These are phyloP conservation scores for Nepenthes alata DNA, from an alignment of 179 eudicot genomes.

Conservation along the genomic window DNA sequence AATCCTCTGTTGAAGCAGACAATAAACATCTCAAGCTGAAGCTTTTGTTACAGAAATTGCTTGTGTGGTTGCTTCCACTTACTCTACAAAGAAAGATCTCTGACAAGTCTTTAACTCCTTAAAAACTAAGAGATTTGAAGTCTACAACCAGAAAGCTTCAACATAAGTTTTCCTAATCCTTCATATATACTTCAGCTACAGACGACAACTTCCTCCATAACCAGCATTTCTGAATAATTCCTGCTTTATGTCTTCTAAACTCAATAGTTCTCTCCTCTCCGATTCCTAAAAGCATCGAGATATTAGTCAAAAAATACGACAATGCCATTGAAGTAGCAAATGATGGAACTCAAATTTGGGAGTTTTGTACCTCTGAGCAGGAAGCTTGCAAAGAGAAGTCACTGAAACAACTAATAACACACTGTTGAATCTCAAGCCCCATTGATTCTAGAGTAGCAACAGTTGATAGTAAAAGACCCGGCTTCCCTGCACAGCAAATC, in stretches of 20 bases:
- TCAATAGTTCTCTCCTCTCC: conserved; percentile 39
- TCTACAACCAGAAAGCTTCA: too few relatives aligned
- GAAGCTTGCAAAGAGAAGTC: conserved; percentile 80
- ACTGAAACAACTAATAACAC: conserved; percentile 81
- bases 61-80: too few relatives aligned
- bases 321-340: too few relatives aligned
- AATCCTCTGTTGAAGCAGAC: too few relatives aligned
- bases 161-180: too few relatives aligned
- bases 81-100: too few relatives aligned
- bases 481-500: conserved; percentile 57
- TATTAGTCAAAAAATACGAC: neutral
- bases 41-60: too few relatives aligned
- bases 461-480: conserved; percentile 62
- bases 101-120: too few relatives aligned
- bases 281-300: conserved; percentile 24
- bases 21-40: too few relatives aligned
- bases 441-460: conserved; percentile 59
- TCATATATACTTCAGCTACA: too few relatives aligned
- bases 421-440: conserved; percentile 78
- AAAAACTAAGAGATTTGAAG: too few relatives aligned
- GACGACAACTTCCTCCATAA: conserved; percentile 65
- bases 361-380: conserved; percentile 46
- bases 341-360: too few relatives aligned
- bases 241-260: conserved; percentile 67
- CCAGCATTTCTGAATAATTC: conserved; percentile 74